Conservation (phyloP, 1,139 yeast species). For the Magnusiomyces magnusii region DNA sequence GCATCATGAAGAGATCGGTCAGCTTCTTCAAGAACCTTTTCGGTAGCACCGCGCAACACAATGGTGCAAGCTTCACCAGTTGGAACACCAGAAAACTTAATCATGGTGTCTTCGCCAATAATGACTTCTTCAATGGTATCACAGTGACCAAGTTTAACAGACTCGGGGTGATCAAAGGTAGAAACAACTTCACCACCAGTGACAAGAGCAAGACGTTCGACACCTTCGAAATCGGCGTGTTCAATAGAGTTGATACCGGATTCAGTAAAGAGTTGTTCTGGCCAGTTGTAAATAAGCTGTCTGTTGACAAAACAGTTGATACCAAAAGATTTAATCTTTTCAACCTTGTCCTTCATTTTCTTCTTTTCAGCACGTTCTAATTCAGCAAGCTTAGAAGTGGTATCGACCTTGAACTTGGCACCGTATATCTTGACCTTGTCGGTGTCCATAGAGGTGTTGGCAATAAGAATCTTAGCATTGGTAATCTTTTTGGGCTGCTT, state of each 20-base stretch:
- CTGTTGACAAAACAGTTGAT: conserved; percentile 90
- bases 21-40: conserved; percentile 92
- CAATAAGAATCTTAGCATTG: conserved; percentile 81
- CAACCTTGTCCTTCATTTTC: conserved; percentile 87
- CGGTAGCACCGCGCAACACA: conserved; percentile 95
- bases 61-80: conserved; percentile 97
- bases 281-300: conserved; percentile 95
- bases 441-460: conserved; percentile 91
- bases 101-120: conserved; percentile 81
- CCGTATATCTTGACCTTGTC: conserved; percentile 97
- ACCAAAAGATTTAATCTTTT: conserved; percentile 73
- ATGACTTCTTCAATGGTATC: conserved; percentile 83
- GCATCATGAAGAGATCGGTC: conserved; percentile 98
- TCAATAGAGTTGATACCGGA: conserved; percentile 84
- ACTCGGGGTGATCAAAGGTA: conserved; percentile 88
- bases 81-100: conserved; percentile 89
- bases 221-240: conserved; percentile 98
- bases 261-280: conserved; percentile 91
- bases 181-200: conserved; percentile 99
- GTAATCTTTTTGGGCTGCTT: conserved; percentile 83
- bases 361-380: conserved; percentile 92
- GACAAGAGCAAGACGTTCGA: conserved; percentile 90
- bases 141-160: conserved; percentile 81
- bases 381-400: conserved; percentile 91
- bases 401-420: conserved; percentile 94